Percentiles rank a stretch among this genome's conserved stretches.
Evolutionary conservation across 2,329 filamentous ascomycete genomes (phyloP).

Genomic region (Fusarium scirpi): DNA sequence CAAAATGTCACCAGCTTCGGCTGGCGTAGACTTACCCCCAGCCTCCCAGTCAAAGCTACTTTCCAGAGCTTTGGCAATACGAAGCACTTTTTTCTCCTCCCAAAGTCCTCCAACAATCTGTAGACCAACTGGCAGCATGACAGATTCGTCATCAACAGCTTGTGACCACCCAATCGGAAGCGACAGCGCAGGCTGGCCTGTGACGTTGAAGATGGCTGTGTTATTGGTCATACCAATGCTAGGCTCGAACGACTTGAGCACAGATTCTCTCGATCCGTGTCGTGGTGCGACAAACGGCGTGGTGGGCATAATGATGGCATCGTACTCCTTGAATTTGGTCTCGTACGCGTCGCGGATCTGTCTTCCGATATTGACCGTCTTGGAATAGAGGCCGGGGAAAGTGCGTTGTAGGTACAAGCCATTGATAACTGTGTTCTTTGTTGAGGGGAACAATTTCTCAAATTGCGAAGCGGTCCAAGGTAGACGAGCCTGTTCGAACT

Average conservation of each 20-base stretch:
- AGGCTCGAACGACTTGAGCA: slow-evolving; percentile 60
- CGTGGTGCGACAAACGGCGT: slow-evolving; percentile 61
- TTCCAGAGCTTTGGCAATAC: slow-evolving; percentile 62
- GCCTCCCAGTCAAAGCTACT: slow-evolving; percentile 56
- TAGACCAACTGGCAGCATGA: slow-evolving; percentile 62
- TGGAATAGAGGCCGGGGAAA: slow-evolving; percentile 61
- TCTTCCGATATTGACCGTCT: slow-evolving; percentile 61
- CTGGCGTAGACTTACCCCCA: not conserved
- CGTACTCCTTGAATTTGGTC: slow-evolving; percentile 53
- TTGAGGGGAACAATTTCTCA: slow-evolving; percentile 63
- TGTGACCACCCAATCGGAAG: slow-evolving; percentile 62
- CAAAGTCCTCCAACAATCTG: slow-evolving; percentile 66
- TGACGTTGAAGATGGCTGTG: slow-evolving; percentile 68
- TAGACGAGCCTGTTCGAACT: slow-evolving; percentile 62
- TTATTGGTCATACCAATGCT: slow-evolving; percentile 67
- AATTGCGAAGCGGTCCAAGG: slow-evolving; percentile 62
- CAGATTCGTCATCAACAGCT: slow-evolving; percentile 51
- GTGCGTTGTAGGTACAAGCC: slow-evolving; percentile 59
- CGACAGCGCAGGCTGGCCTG: slow-evolving; percentile 66
- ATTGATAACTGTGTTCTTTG: slow-evolving; percentile 67
- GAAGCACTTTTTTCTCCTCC: slow-evolving; percentile 61
- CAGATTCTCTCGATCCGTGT: slow-evolving; percentile 55
- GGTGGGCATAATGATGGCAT: slow-evolving; percentile 62
- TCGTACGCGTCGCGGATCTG: slow-evolving; percentile 62
- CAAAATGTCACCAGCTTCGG: slow-evolving; percentile 1